A percentile compares a stretch with the other conserved stretches of the same genome.
Conservation (phyloP, 192 early-diverging fungal genomes). For the Coemansia sp. region DNA sequence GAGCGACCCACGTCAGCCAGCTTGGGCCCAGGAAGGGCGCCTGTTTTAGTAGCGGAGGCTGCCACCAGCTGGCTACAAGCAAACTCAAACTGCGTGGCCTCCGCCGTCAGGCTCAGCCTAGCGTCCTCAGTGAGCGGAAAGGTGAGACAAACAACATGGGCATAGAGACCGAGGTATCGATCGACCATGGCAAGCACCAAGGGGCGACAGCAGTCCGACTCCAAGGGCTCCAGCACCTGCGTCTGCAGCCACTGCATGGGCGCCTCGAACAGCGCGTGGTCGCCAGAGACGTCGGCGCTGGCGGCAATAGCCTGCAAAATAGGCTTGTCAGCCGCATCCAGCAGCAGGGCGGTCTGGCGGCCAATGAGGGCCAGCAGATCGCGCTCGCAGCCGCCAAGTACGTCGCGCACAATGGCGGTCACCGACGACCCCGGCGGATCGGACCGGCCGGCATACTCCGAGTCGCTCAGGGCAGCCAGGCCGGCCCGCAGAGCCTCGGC, state of each 20-base stretch:
- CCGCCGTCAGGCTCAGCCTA: constrained; percentile 23
- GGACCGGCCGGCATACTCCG: not conserved
- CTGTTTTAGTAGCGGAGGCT: not conserved
- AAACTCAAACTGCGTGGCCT: constrained; percentile 41
- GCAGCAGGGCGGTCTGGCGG: constrained; percentile 1
- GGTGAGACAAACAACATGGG: constrained; percentile 5
- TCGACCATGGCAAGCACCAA: constrained; percentile 10
- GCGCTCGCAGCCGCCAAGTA: not conserved
- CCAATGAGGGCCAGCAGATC: constrained; percentile 8
- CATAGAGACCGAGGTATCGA: constrained; percentile 12
- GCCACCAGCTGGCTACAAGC: constrained; percentile 30
- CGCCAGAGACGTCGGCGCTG: not conserved
- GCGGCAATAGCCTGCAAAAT: constrained; percentile 4
- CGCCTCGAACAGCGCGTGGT: not conserved
- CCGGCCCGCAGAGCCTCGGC: constrained; percentile 13
- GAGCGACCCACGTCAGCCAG: constrained; percentile 13
- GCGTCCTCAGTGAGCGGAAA: constrained; percentile 33
- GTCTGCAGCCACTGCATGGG: constrained; percentile 36
- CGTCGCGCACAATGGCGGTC: not conserved
- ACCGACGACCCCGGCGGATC: not conserved
- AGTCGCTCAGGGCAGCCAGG: constrained; percentile 3
- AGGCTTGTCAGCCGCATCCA: constrained; percentile 9
- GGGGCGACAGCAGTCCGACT: not conserved
- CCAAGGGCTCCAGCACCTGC: constrained; percentile 18
- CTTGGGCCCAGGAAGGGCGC: not conserved